A percentile compares a stretch with the other conserved stretches of the same genome.
Evolutionary conservation across 768 basidiomycete species (phyloP).

Genomic region (Arthromyces matolae): DNA sequence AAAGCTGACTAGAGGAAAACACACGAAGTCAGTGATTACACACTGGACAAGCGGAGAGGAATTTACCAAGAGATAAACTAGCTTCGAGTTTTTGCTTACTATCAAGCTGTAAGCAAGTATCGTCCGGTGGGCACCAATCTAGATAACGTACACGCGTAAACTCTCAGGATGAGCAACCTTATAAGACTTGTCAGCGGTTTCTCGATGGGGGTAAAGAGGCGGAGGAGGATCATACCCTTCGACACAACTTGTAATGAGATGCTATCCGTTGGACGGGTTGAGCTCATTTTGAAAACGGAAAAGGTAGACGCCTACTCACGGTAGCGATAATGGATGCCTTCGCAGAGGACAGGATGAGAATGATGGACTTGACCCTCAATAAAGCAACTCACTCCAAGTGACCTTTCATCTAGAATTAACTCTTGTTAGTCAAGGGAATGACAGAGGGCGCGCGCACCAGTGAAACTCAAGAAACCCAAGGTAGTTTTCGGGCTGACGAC

Average conservation of each 20-base stretch:
- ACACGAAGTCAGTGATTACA: too few relatives aligned
- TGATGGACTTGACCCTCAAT: background rate
- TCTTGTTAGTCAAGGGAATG: background rate
- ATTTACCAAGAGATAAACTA: conserved; percentile 6
- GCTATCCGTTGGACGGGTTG: background rate
- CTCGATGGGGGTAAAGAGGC: background rate
- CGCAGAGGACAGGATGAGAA: background rate
- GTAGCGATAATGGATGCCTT: conserved; percentile 12
- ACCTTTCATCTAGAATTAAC: conserved; percentile 1
- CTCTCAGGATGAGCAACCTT: conserved; percentile 10
- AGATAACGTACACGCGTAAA: conserved; percentile 9
- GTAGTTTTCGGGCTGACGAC: conserved; percentile 5
- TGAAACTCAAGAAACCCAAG: conserved; percentile 9
- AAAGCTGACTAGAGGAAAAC: background rate
- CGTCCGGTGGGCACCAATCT: background rate
- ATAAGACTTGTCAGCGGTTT: background rate
- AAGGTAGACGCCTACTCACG: too few relatives aligned
- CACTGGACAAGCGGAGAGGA: background rate
- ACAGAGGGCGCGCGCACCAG: conserved; percentile 3
- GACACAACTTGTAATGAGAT: conserved; percentile 9
- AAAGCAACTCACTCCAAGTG: conserved; percentile 4
- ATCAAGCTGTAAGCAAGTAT: background rate
- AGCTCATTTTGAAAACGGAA: too few relatives aligned
- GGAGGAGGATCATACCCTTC: conserved; percentile 1
- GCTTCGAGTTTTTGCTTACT: conserved; percentile 9